Base-by-base conservation (phyloP, 2,329 filamentous ascomycete species). In the Fusarium nelsonii region DNA sequence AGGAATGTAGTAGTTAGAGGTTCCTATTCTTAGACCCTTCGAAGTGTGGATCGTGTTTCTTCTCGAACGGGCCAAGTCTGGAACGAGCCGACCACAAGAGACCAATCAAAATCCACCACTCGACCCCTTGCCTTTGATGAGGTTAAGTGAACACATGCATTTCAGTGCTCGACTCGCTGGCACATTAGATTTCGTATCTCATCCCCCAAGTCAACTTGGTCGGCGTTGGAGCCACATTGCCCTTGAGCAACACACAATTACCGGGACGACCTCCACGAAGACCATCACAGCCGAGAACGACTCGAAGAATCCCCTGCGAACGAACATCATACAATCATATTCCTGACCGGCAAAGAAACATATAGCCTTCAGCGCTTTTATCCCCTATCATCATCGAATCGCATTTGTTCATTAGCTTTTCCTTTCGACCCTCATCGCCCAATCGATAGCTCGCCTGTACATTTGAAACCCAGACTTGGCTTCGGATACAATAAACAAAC, bases 141-240 rank as follows among this genome's bases (percentile, higher is more conserved):
- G 49, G 45, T 48, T 28, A 65, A 68, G 52, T 48, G 50, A 66
- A 48, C 60, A 69, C 59, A 65, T 69, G 68, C 68, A 71, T 71
- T 69, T 58, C 54, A 57, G 50, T 40, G 33, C 49, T 68, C 46
- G 39, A 63, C 57, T 56, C 58, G 60, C 68, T 74, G 71, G 62
- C 62, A 71, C 63, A 43, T 49, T 55, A 59, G 50, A 68, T 63
- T 52, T 71, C 62, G 67, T 72, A 70, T 68, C 50, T 58, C 63
- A 61, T 69, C 63, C 57, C 56, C 54, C 46, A 62, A 70, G 57
- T 54, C 50, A 59, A 58, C 68, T 72, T 55, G 58, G 58, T 54
- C 41, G 58, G 64, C 54, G 49, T 65, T 63, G 48, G 43, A 71
- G 64, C 71, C 71, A 73, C 57, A 51, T 69, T 63, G 68, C 67